These are phyloP conservation scores for Scedosporium aurantiacum DNA, from an alignment of 2,329 filamentous ascomycete genomes.

Conservation along the genomic window DNA sequence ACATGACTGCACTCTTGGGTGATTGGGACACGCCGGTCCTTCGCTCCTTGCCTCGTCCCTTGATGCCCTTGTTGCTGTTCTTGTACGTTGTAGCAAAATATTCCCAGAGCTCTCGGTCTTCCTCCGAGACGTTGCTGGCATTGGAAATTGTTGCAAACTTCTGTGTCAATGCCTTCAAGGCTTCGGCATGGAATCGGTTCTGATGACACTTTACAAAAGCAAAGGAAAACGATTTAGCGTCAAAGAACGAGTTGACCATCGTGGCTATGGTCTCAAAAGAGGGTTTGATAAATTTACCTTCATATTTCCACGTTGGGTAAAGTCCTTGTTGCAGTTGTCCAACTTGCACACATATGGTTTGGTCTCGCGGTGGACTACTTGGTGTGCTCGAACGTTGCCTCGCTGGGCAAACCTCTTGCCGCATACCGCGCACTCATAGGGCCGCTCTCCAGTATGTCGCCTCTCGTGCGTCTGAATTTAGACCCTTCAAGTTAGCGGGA, in stretches of 20 bases:
- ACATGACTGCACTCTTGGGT: conserved; percentile 4
- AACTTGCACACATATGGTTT: conserved; percentile 76
- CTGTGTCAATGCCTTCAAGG: conserved; percentile 55
- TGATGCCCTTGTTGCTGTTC: conserved; percentile 97
- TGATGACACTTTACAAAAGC: conserved; percentile 57
- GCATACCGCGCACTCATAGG: conserved; percentile 70
- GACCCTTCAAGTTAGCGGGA: neutral
- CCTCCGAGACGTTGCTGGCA: conserved; percentile 50
- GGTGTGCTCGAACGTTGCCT: conserved; percentile 75
- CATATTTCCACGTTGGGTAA: conserved; percentile 83
- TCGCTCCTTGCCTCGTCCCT: conserved; percentile 78
- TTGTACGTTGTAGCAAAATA: conserved; percentile 88
- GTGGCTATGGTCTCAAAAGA: neutral
- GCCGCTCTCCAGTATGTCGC: conserved; percentile 77
- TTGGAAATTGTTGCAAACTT: conserved; percentile 58
- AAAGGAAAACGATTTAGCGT: neutral
- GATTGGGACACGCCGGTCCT: conserved; percentile 36
- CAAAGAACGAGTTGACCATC: no score
- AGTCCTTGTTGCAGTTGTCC: conserved; percentile 75
- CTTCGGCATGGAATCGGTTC: conserved; percentile 82
- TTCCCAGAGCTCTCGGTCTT: conserved; percentile 66
- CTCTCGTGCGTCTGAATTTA: conserved; percentile 63
- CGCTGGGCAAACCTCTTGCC: conserved; percentile 75
- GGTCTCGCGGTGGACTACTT: conserved; percentile 64
- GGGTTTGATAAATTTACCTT: conserved; percentile 46